A percentile compares a stretch with the other conserved stretches of the same genome.
Evolutionary conservation across 139 green algal species (phyloP).

Genomic region (Haematococcus lacustris): DNA sequence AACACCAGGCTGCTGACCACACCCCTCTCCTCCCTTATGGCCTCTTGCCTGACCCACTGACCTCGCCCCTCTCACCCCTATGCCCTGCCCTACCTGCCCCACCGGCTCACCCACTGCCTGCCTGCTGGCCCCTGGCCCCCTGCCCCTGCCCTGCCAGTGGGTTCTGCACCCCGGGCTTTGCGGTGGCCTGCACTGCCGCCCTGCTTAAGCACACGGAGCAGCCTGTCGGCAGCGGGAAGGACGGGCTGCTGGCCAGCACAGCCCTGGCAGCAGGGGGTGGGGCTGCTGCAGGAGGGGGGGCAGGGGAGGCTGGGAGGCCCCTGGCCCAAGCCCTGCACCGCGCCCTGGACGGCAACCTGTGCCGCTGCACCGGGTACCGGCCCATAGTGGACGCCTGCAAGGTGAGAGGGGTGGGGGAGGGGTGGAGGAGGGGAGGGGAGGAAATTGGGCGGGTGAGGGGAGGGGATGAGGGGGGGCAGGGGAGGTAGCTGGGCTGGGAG

Average conservation of each 20-base stretch:
- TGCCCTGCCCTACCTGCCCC: neutral
- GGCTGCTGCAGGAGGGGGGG: neutral
- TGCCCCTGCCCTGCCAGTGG: slow-evolving; percentile 20
- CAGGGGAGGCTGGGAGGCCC: neutral
- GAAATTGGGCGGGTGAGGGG: too few species aligned
- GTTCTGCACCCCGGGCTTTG: slow-evolving; percentile 74
- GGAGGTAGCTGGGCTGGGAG: too few species aligned
- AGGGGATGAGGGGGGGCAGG: too few species aligned
- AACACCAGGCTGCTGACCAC: neutral
- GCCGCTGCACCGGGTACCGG: slow-evolving; percentile 71
- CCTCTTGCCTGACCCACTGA: too few species aligned
- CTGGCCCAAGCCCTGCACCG: slow-evolving; percentile 33
- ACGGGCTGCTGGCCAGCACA: too few species aligned
- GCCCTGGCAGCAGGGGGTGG: too few species aligned
- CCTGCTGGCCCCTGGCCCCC: neutral
- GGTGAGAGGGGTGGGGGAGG: too few species aligned
- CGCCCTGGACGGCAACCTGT: slow-evolving; percentile 73
- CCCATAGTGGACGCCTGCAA: slow-evolving; percentile 58
- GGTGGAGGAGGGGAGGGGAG: too few species aligned
- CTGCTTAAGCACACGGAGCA: too few species aligned
- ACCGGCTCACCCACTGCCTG: neutral
- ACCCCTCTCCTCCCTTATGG: neutral
- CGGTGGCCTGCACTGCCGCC: slow-evolving; percentile 37
- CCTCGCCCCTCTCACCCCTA: too few species aligned
- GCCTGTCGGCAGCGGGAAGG: too few species aligned